Base-by-base conservation (phyloP, 495 filamentous ascomycete genomes). In the Penicillium tannophilum region DNA sequence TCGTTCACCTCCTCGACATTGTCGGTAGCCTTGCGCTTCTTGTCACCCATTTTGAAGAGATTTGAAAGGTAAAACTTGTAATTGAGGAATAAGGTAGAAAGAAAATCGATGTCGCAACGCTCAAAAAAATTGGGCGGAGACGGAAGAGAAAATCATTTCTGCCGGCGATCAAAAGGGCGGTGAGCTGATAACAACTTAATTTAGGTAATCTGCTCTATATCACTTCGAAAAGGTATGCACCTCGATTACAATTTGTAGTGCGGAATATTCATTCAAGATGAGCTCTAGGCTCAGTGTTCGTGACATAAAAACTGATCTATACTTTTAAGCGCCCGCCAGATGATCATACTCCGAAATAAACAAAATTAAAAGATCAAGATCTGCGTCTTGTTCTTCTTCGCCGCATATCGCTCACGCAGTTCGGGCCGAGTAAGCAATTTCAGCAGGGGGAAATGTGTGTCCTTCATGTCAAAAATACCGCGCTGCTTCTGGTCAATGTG, bases 401-500 rank as follows among this genome's bases (percentile, higher is more conserved):
- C 58, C 3, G 73, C 80, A 64, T 90, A 95, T 42, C 84, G 84
- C 50, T 85, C 82, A 66, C 88, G 89, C 57, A 96, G 76, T 61
- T 90, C 86, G 11, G 76, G 67, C 41, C 82, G 80, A 36, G 84
- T 82, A 3, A 97, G 79, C 58, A 92, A 79, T 59, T 83, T 78
- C 35, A 90, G 76, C 24, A 96, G 79, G 2, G 92, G 90, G 54
- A 89, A 71, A 72, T 89, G 87, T 3, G 88, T 91, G 54, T 98
- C 94, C 63, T 87, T 88, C 89, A 97, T 96, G 60, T 98, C 95
- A 64, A 95, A 85, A 52, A 98, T 86, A 6, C 90, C 89, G 46
- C 92, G 82, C 76, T 95, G 92, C 79, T 98, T 98, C 68, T 89
- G 84, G 69, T 98, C 92, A 60, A 96, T 86, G 64, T 93, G 86